Conservation (phyloP, 169 alveolate species). For the Besnoitia besnoiti region DNA sequence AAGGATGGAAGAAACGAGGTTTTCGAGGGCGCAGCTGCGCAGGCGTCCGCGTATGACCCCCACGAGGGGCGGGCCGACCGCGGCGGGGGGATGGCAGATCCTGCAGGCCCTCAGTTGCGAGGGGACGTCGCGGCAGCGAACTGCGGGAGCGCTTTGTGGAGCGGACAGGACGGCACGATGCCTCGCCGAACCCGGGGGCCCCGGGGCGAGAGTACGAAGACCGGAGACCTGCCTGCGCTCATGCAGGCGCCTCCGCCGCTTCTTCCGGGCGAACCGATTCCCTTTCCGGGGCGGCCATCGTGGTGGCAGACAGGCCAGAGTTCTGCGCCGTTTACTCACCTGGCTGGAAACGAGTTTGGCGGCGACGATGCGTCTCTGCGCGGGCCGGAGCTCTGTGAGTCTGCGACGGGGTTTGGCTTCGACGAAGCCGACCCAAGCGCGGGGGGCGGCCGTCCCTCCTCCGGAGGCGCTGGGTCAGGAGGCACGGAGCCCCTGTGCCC, state of each 20-base stretch:
- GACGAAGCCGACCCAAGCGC: not conserved
- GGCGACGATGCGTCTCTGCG: not conserved
- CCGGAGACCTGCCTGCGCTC: not conserved
- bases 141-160: not conserved
- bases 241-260: conserved; percentile 8
- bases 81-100: too few species aligned
- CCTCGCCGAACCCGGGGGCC: not conserved
- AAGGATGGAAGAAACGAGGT: too few species aligned
- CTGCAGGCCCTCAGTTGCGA: too few species aligned
- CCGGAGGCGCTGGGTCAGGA: not conserved
- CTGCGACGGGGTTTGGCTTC: not conserved
- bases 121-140: not conserved
- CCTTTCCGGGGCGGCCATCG: not conserved
- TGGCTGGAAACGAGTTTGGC: too few species aligned
- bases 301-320: not conserved
- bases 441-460: not conserved
- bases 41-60: too few species aligned
- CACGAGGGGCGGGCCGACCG: too few species aligned
- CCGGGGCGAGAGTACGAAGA: not conserved
- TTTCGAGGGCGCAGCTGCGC: too few species aligned
- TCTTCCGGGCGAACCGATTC: not conserved
- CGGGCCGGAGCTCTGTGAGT: not conserved
- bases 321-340: too few species aligned
- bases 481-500: not conserved
- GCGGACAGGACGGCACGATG: not conserved